Base-by-base conservation (phyloP, 805 yeast genomes). In the Wickerhamomyces rabaulensis region DNA sequence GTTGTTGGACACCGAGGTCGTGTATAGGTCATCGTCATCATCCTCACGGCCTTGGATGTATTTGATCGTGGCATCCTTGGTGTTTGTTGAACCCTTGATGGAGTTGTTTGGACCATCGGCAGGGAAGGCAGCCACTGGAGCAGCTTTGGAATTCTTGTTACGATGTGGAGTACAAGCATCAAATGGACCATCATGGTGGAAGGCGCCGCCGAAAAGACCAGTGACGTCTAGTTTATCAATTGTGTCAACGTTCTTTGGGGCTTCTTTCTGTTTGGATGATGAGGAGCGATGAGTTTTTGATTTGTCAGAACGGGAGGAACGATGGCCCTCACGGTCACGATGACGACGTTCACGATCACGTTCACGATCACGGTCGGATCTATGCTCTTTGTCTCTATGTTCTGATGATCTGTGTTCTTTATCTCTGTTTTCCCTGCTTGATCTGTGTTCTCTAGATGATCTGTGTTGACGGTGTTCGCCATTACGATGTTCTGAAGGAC, bases 111-210 rank as follows among this genome's bases (percentile, higher is more conserved):
- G 97, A 0, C 98, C 97, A 67, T 92, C 95, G 7, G 77, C 87
- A 0, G 97, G 97, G 75, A 92, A 94, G 0, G 99, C 99, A 70
- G 80, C 72, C 15, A 94, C 97, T 5, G 99, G 99, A 0, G 97
- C 96, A 40, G 80, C 82, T 60, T 72, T 75, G 17, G 74, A 71
- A 53, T 79, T 74, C 68, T 85, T 87, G 67, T 94, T 94, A 64
- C 98, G 82, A 65, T 88, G 96, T 8, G 99, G 98, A 3, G 95
- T 87, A 66, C 98, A 92, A 1, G 99, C 99, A 64, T 94, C 99
- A 64, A 94, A 94, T 15, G 99, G 99, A 12, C 99, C 99, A 68
- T 94, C 99, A 66, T 94, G 98, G 66, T 94, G 99, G 75, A 94
- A 94, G 2, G 95, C 88, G 16, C 89, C 88, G 22, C 97, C 97